These are phyloP conservation scores for Tylopilus cervinicoccineus DNA, from an alignment of 768 basidiomycete genomes.

Conservation along the genomic window DNA sequence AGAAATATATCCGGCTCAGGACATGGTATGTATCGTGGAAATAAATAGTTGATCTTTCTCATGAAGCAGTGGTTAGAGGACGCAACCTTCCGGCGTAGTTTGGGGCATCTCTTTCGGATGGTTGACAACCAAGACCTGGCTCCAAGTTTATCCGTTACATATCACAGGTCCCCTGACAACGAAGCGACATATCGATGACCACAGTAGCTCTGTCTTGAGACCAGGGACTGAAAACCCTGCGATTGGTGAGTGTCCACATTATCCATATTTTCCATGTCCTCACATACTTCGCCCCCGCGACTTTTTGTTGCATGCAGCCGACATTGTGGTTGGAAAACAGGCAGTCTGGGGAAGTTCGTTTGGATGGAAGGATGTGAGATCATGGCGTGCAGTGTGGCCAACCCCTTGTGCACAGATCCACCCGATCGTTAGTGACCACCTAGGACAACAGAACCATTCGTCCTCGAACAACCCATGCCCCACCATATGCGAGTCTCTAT, in stretches of 20 bases:
- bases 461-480: conserved; percentile 22
- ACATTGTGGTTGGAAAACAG: conserved; percentile 40
- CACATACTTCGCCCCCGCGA: conserved; percentile 38
- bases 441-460: conserved; percentile 5
- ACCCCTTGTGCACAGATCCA: background rate
- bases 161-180: background rate
- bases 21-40: conserved; percentile 7
- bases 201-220: background rate
- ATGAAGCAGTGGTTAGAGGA: conserved; percentile 7
- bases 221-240: background rate
- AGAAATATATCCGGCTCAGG: conserved; percentile 35
- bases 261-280: background rate
- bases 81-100: background rate
- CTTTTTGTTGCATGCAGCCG: conserved; percentile 33
- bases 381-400: conserved; percentile 22
- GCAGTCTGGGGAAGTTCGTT: conserved; percentile 34
- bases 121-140: conserved; percentile 17
- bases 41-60: background rate
- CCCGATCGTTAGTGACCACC: background rate
- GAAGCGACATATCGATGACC: background rate
- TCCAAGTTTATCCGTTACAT: conserved; percentile 18
- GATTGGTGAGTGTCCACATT: conserved; percentile 1
- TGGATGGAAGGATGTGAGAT: conserved; percentile 12
- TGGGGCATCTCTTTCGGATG: conserved; percentile 23
- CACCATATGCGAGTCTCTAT: conserved; percentile 25